Base-by-base conservation (phyloP, 169 alveolate species). In the Plasmodium knowlesi region DNA sequence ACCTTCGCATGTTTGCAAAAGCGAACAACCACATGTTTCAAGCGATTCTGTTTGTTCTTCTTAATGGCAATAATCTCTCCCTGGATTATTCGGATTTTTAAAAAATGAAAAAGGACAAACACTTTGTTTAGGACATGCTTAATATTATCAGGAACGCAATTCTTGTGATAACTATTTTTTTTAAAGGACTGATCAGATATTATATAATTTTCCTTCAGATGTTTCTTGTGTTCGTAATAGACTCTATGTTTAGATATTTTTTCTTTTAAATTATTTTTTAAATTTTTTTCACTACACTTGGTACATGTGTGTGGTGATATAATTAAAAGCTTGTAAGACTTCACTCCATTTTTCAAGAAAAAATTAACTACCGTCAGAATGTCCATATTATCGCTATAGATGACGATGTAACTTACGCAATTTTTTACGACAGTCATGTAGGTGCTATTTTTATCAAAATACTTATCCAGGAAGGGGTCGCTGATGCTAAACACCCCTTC, bases 401-500 rank as follows among this genome's bases (percentile, higher is more conserved):
- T 28, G 46, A 86, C 83, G 67, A 86, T 86, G 67, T 86, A 86
- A 54, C 70, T 86, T 9, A 86, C 93, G 67, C 93, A 74, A 30
- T 76, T 86, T 54, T 74, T 76, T 5, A 86, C 93, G 1, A 86
- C 81, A 8, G 46, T 86, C 93, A 86, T 86, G 70, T 86, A 86
- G 78, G 78, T 57, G 80, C 93, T 86, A 16, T 73, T 76, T 39
- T 74, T 43, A 46, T 76, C 93, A 30, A 86, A 76, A 46, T 86
- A 22, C 76, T 86, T 86, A 25, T 86, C 93, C 28, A 86, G 19
- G 67, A 86, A 74, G 25, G 93, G 93, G 67, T 86, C 93, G 43
- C 86, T 86, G 43, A 86, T 86, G 61, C 93, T 86, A 43, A 86
- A 86, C 41, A 86, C 39, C 3, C 93, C 93, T 32, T 86, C 85